Base-by-base conservation (phyloP, 2,329 filamentous ascomycete species). In the Nothophoma quercina region DNA sequence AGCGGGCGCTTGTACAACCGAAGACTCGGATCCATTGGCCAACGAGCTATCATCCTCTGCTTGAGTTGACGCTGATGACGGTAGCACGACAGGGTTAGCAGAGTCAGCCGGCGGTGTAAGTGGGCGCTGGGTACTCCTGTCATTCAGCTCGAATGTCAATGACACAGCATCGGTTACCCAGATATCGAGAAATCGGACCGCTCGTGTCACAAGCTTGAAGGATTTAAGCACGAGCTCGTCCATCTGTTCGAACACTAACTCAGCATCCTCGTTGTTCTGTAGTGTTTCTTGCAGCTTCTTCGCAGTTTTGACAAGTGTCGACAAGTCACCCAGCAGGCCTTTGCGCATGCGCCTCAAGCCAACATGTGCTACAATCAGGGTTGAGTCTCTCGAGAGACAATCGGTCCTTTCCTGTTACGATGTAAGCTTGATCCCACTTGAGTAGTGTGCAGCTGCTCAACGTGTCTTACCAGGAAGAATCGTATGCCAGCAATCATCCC, bases 161-260 rank as follows among this genome's bases (percentile, higher is more conserved):
- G 87, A 80, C 29, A 84, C 69, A 23, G 77, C 73, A 23, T 77
- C 72, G 42, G 77, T 89, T 29, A 90, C 88, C 78, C 95, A 87
- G 2, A 93, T 83, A 63, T 99, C 95, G 33, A 96, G 82, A 68
- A 99, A 98, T 35, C 88, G 84, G 21, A 97, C 91, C 12, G 90
- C 92, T 65, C 93, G 88, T 39, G 88, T 93, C n/a, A 96, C 90
- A 44, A 98, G 92, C 69, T 90, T 92, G 79, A 96, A 98, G 0
- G 93, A 93, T 73, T 93, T 95, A 45, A 96, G 78, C 19, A 98
- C 89, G 85, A 98, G 91, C 71, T 96, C 90, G 68, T 98, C 93
- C 51, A 97, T 85, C 51, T 93, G 85, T 63, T 89, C 85, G 65
- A 91, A 91, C 10, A 89, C 80, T 0, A 77, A 71, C 0, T 81